phyloP scores from a whole-genome alignment of 208 protist species.

The Trypanosoma vivax region DNA sequence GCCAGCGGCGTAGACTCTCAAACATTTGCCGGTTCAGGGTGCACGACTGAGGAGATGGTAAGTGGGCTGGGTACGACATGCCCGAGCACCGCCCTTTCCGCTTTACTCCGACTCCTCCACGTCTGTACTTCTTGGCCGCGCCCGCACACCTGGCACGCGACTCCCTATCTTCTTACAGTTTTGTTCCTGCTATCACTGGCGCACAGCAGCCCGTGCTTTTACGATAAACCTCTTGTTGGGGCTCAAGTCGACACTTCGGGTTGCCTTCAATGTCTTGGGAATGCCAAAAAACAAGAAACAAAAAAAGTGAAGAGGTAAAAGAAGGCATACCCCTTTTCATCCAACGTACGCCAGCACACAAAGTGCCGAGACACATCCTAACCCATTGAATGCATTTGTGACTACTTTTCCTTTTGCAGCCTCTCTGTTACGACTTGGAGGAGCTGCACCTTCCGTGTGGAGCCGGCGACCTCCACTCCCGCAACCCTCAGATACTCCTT shows the following conservation, averaged over 20 bases:
- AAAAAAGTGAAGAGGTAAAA: conserved; percentile 1
- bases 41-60: conserved; percentile 14
- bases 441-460: conserved; percentile 26
- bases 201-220: no score
- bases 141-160: no score
- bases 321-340: not conserved
- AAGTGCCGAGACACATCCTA: not conserved
- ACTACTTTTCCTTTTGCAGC: conserved; percentile 9
- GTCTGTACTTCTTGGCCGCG: no score
- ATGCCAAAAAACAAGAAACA: not conserved
- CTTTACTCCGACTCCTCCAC: no score
- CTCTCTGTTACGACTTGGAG: conserved; percentile 13
- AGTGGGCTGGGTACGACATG: conserved; percentile 6
- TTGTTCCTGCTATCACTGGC: conserved; percentile 13
- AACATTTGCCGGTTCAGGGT: conserved; percentile 16
- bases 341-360: not conserved
- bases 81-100: not conserved
- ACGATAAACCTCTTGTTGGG: no score
- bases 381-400: not conserved
- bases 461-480: conserved; percentile 6
- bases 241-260: no score
- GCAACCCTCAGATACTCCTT: conserved; percentile 28
- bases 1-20: conserved; percentile 15
- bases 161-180: not conserved
- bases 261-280: not conserved